phyloP scores from a whole-genome alignment of 768 basidiomycete genomes.

The Piloderma croceum region DNA sequence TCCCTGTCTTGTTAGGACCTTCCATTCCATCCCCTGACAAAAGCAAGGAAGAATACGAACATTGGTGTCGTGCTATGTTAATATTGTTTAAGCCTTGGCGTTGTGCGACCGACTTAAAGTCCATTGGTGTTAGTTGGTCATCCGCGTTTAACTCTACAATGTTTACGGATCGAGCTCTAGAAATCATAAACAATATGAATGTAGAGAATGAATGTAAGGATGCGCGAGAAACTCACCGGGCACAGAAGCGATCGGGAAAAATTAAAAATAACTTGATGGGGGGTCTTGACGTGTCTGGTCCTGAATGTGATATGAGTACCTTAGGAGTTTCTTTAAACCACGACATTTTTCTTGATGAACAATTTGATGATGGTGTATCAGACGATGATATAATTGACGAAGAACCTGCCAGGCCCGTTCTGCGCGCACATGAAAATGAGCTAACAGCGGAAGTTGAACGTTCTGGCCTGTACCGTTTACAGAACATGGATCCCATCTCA shows the following conservation, averaged over 20 bases:
- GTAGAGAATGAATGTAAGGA: slow-evolving; percentile 10
- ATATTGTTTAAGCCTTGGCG: slow-evolving; percentile 10
- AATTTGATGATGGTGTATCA: too few species aligned
- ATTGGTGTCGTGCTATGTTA: slow-evolving; percentile 4
- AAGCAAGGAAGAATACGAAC: slow-evolving; percentile 1
- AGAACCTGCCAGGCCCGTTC: too few species aligned
- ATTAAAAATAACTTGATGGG: too few species aligned
- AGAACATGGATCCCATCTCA: too few species aligned
- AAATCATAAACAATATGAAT: slow-evolving; percentile 5
- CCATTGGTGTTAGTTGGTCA: background rate
- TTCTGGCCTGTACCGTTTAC: too few species aligned
- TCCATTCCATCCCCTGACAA: slow-evolving; percentile 3
- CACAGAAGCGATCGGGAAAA: background rate
- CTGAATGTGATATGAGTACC: too few species aligned
- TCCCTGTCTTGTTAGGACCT: slow-evolving; percentile 9
- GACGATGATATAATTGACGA: too few species aligned
- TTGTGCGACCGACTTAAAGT: background rate
- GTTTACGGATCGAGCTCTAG: background rate
- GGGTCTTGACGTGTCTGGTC: too few species aligned
- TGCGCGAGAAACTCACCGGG: slow-evolving; percentile 1
- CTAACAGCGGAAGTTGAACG: too few species aligned
- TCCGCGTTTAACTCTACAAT: slow-evolving; percentile 1
- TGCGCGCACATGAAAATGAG: too few species aligned
- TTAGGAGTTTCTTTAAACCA: too few species aligned
- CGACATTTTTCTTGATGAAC: too few species aligned